A percentile compares a stretch with the other conserved stretches of the same genome.
Conservation (phyloP, 2,329 filamentous ascomycete genomes). For the Pestalotiopsis sp. region DNA sequence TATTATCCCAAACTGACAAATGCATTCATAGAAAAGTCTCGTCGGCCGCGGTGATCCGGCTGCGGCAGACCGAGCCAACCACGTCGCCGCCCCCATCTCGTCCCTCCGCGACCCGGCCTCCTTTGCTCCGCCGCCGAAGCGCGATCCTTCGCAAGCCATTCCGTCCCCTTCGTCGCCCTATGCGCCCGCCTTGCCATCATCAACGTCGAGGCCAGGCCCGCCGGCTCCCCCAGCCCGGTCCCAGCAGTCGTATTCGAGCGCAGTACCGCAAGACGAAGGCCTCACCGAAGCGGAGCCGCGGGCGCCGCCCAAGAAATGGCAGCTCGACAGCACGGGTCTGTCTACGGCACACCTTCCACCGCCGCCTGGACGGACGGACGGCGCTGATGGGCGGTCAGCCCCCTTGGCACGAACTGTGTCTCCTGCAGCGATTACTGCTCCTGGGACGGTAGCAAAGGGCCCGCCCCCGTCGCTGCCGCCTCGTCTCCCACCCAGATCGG, state of each 20-base stretch:
- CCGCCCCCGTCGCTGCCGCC: slow-evolving; percentile 63
- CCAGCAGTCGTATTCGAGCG: background rate
- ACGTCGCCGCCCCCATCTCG: slow-evolving; percentile 63
- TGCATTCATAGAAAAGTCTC: slow-evolving; percentile 47
- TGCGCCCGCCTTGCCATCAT: slow-evolving; percentile 32
- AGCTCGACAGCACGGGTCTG: slow-evolving; percentile 71
- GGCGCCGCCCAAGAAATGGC: slow-evolving; percentile 64
- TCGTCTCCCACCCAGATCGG: slow-evolving; percentile 67
- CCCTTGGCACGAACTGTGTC: slow-evolving; percentile 21
- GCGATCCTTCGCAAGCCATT: slow-evolving; percentile 30
- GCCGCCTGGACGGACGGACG: slow-evolving; percentile 63
- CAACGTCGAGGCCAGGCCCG: slow-evolving; percentile 40
- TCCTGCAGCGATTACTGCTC: slow-evolving; percentile 30
- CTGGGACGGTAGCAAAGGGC: slow-evolving; percentile 26
- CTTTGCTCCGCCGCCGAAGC: slow-evolving; percentile 82
- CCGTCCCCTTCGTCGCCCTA: slow-evolving; percentile 19
- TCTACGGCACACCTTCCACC: slow-evolving; percentile 70
- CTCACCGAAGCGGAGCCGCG: slow-evolving; percentile 24
- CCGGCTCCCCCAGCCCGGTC: slow-evolving; percentile 35
- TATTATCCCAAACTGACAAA: background rate
- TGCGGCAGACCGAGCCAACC: slow-evolving; percentile 27
- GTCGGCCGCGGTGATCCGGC: slow-evolving; percentile 41
- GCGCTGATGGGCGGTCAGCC: slow-evolving; percentile 35
- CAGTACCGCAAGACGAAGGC: slow-evolving; percentile 16
- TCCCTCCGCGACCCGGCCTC: slow-evolving; percentile 74